Evolutionary conservation across 176 grass and related monocot species (phyloP).

Genomic region (Musa acuminata): DNA sequence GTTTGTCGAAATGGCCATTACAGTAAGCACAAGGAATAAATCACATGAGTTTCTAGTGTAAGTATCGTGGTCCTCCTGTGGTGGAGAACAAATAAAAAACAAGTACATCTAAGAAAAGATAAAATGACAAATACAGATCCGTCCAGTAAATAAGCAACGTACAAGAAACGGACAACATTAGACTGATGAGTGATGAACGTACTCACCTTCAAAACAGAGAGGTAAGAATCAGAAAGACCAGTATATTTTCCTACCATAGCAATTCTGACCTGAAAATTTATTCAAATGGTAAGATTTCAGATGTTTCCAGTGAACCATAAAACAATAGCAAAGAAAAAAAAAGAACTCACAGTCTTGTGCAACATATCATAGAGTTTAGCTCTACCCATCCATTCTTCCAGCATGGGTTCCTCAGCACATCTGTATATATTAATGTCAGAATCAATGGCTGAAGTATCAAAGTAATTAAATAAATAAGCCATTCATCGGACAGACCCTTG

Average conservation of each 20-base stretch:
- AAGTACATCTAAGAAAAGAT: neutral
- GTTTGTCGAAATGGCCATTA: too few relatives aligned
- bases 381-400: conserved; percentile 30
- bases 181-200: neutral
- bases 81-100: neutral
- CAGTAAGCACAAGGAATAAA: too few relatives aligned
- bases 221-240: conserved; percentile 66
- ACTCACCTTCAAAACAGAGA: conserved; percentile 75
- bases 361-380: conserved; percentile 27
- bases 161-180: neutral
- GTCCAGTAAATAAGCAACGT: neutral
- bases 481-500: conserved; percentile 14
- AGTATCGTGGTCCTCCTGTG: too few relatives aligned
- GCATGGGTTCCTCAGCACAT: conserved; percentile 21
- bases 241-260: conserved; percentile 88
- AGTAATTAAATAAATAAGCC: neutral
- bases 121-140: neutral
- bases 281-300: neutral
- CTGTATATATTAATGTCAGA: neutral
- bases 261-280: conserved; percentile 22
- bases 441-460: neutral
- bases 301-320: neutral
- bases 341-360: conserved; percentile 31
- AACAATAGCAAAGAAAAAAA: conserved; percentile 1
- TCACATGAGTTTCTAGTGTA: too few relatives aligned